Conservation (phyloP, 306 rosid genomes). For the Dalbergia oliveri region DNA sequence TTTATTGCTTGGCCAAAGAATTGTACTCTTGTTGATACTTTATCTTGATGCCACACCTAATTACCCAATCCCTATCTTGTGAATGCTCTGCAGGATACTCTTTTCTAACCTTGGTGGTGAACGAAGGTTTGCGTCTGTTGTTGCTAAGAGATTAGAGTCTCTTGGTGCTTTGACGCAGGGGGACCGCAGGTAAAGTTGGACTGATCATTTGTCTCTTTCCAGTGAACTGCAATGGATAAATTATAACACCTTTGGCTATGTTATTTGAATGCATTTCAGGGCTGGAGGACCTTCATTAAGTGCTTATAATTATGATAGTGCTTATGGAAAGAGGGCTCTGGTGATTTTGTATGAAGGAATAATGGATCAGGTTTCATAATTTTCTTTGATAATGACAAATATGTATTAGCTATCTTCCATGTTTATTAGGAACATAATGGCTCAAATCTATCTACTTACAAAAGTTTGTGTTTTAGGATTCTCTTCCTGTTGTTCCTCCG, state of each 20-base stretch:
- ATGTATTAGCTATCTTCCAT: conserved; percentile 2
- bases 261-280: conserved; percentile 66
- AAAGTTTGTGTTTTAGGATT: conserved; percentile 63
- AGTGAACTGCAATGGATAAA: conserved; percentile 32
- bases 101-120: conserved; percentile 97
- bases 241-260: conserved; percentile 40
- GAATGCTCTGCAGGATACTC: conserved; percentile 73
- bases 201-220: conserved; percentile 42
- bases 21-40: conserved; percentile 12
- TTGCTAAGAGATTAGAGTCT: conserved; percentile 95
- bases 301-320: conserved; percentile 96
- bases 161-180: conserved; percentile 99
- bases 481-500: conserved; percentile 90
- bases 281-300: conserved; percentile 84
- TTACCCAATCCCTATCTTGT: conserved; percentile 31
- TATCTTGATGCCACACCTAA: conserved; percentile 4
- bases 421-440: conserved; percentile 29
- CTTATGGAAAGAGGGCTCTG: conserved; percentile 90
- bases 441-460: conserved; percentile 47
- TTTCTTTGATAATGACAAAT: conserved; percentile 35
- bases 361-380: conserved; percentile 84
- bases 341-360: conserved; percentile 89
- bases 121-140: conserved; percentile 96
- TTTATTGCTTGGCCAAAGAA: neutral
- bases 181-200: conserved; percentile 84